These are phyloP conservation scores for Trichoderma endophyticum DNA, from an alignment of 2,329 filamentous ascomycete species.

Conservation along the genomic window DNA sequence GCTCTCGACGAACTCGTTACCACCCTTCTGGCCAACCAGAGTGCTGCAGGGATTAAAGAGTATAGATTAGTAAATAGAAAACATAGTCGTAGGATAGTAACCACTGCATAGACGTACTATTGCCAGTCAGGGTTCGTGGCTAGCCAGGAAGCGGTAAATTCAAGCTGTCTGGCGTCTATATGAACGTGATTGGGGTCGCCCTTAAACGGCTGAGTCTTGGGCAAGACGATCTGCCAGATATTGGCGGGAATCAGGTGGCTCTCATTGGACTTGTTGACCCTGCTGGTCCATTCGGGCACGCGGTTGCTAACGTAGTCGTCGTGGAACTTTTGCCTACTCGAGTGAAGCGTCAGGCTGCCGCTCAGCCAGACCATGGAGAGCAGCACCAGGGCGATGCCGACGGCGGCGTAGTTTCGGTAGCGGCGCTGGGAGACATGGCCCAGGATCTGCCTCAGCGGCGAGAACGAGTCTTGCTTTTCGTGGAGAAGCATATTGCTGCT, in stretches of 20 bases:
- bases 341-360: not conserved
- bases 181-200: not conserved
- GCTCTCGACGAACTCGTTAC: conserved; percentile 26
- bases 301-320: not conserved
- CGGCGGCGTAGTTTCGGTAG: conserved; percentile 14
- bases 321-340: not conserved
- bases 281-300: not conserved
- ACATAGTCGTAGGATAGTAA: not conserved
- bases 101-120: conserved; percentile 1
- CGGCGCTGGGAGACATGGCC: conserved; percentile 1
- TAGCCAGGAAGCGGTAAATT: conserved; percentile 14
- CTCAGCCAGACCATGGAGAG: conserved; percentile 6
- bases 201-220: not conserved
- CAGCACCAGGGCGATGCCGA: not conserved
- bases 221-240: conserved; percentile 16
- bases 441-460: not conserved
- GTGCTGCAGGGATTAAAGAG: conserved; percentile 19
- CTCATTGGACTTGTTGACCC: not conserved
- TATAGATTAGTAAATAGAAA: not conserved
- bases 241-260: conserved; percentile 2
- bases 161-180: not conserved
- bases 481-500: not conserved
- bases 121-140: conserved; percentile 7
- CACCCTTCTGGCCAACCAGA: conserved; percentile 27
- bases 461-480: conserved; percentile 6